Conservation (phyloP, 1,284 basidiomycete genomes). For the Leucoagaricus sp. region DNA sequence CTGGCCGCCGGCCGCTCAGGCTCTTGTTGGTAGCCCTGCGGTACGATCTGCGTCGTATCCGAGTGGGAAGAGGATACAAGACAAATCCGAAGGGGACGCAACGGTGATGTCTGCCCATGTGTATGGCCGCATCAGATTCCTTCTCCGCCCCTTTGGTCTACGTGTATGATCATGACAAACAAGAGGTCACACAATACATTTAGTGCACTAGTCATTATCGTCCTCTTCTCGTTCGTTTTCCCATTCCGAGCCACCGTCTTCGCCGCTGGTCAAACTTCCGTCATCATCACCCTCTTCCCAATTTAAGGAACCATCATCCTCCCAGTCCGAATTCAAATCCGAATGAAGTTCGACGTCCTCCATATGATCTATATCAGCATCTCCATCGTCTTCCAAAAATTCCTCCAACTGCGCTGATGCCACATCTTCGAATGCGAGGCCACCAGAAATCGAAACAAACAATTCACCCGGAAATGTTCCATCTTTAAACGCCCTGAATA, state of each 20-base stretch:
- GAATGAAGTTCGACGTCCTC: not conserved
- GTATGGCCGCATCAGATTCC: not conserved
- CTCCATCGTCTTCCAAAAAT: not conserved
- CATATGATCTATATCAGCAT: not conserved
- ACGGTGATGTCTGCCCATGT: constrained; percentile 5
- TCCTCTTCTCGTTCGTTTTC: not conserved
- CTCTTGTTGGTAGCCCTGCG: not conserved
- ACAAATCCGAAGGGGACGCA: not conserved
- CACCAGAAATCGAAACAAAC: not conserved
- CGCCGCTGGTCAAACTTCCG: not conserved
- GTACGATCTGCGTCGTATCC: not conserved
- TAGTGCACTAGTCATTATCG: not conserved
- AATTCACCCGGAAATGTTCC: constrained; percentile 4
- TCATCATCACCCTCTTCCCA: not conserved
- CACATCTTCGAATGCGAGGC: not conserved
- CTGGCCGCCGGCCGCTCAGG: not conserved
- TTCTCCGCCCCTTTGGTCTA: not conserved
- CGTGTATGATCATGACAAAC: not conserved
- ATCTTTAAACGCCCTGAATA: constrained; percentile 4
- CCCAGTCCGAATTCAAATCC: not conserved
- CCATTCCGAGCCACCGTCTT: not conserved
- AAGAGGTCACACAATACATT: not conserved
- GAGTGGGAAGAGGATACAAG: not conserved
- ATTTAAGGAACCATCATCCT: not conserved
- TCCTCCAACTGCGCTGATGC: not conserved